Evolutionary conservation across 2,329 filamentous ascomycete genomes (phyloP), one percentile per base, ranked within the genome.

Genomic region (Pestalotiopsis sp.): DNA sequence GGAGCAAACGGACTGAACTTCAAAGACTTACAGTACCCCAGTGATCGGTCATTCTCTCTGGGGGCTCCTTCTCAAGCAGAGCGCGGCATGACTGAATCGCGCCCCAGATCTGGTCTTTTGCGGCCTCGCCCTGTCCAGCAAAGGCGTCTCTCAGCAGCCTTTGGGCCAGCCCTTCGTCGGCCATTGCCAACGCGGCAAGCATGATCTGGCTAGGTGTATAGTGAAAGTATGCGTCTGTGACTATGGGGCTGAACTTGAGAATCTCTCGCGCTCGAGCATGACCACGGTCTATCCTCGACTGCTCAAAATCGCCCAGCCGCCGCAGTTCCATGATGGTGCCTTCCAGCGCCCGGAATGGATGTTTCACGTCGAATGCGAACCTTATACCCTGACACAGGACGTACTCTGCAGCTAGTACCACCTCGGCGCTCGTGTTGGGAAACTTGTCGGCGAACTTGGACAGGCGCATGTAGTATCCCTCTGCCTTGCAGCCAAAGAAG

Each of bases 151-250:
- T 80, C 13, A 89, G 75, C 59, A 89, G 72, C 3, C 80, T 78
- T 69, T 88, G 85, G 2, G 86, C 77, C 40, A 96, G 81, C 0
- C 86, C 88, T 56, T 84, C 81, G 77, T 98, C 95, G 0, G 91
- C 93, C 65, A 97, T 86, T 14, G 91, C 85, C 36, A 98, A 82
- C 0, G 95, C 90, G 0, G 93, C 91, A 69, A 98, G 87, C 90
- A 95, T 95, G 78, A 98, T 97, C 79, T 99, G 96, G 27, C 93
- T 92, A 0, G 96, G 96, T 0, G 95, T 95, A 82, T 93, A 98
- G 80, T 97, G 92, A 81, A 98, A 98, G 82, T 98, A 98, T n/a
- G 90, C 94, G 75, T 99, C 96, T 31, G 95, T 97, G 70, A 98
- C 87, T 65, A 97, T 84, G 0, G 94, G 93, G 68, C 93, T 92